A percentile compares a stretch with the other conserved stretches of the same genome.
These are phyloP conservation scores for Metroxylon sagu DNA, from an alignment of 176 grass and related monocot genomes.

Conservation along the genomic window DNA sequence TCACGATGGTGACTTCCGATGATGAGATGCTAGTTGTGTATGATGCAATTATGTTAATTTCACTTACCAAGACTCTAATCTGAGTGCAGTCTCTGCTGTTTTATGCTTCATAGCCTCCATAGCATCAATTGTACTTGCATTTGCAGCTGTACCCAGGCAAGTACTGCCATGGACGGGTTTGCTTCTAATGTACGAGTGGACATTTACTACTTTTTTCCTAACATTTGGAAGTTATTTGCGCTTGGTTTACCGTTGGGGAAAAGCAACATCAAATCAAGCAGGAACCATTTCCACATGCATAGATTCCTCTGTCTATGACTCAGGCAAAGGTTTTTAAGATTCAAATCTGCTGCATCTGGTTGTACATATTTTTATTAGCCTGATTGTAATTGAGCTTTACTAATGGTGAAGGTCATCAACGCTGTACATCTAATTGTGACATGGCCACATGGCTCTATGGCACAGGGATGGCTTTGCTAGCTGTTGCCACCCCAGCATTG, in stretches of 20 bases:
- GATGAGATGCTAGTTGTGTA: too few species aligned
- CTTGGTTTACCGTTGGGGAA: slow-evolving; percentile 55
- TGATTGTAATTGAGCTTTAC: too few species aligned
- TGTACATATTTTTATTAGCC: not conserved
- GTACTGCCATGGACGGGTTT: slow-evolving; percentile 80
- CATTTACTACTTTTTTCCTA: slow-evolving; percentile 60
- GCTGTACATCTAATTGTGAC: slow-evolving; percentile 40
- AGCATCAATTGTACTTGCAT: slow-evolving; percentile 60
- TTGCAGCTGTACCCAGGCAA: slow-evolving; percentile 58
- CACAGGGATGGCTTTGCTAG: slow-evolving; percentile 57
- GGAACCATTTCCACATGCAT: slow-evolving; percentile 19
- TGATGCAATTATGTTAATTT: too few species aligned
- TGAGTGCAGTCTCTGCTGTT: slow-evolving; percentile 42
- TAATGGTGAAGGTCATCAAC: slow-evolving; percentile 49
- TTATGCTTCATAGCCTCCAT: slow-evolving; percentile 42
- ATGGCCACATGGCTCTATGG: slow-evolving; percentile 44
- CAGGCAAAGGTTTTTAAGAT: slow-evolving; percentile 49
- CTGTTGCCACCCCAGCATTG: slow-evolving; percentile 38
- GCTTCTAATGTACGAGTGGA: slow-evolving; percentile 69
- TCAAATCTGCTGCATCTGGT: slow-evolving; percentile 6
- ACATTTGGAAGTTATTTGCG: slow-evolving; percentile 62
- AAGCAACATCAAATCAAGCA: slow-evolving; percentile 34
- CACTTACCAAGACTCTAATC: too few species aligned
- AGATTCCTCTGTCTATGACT: slow-evolving; percentile 43
- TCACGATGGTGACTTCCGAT: too few species aligned